Base-by-base conservation (phyloP, 2,329 filamentous ascomycete genomes). In the Colletotrichum paranaense region DNA sequence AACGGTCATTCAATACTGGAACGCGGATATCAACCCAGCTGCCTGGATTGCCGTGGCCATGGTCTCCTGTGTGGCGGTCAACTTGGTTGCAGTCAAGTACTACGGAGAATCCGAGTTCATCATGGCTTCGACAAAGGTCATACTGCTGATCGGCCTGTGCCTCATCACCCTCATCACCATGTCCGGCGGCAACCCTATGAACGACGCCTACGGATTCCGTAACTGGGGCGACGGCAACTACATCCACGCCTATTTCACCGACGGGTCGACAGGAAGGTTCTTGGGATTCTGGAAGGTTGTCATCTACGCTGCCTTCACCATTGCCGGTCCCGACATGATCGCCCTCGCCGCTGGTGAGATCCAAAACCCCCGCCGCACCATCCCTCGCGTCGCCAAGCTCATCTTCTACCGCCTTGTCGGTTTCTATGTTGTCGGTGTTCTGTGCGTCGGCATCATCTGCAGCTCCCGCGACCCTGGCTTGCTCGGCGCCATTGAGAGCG, bases 381-480 rank as follows among this genome's bases (percentile, higher is more conserved):
- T 95, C 81, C 92, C 92, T 0, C 88, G 88, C 71, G 92, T 93
- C 1, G 94, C 89, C 83, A 94, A 93, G 75, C 90, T 91, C 58
- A 91, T 94, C 42, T 94, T 94, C 82, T 94, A 92, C 81, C 91
- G 93, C 62, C 85, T 95, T 38, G 92, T 91, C 0, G 82, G 88
- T 1, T 94, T 95, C 82, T 94, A 94, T 81, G 87, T 94, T n/a
- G 85, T 94, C 72, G 88, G 91, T 68, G 89, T 88, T 12, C 83
- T 93, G 3, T 86, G 84, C 52, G 86, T 91, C 22, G 89, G 89
- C 7, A 89, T 91, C 71, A 78, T 91, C 72, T 86, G 92, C 75
- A 84, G 90, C 19, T 89, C 90, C 78, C 86, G 91, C 65, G 89
- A 92, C 76, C 78, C 84, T 0, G 86, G 86, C 24, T 82, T 92